phyloP scores from a whole-genome alignment of 2,329 filamentous ascomycete genomes.

The Calonectria pteridis region DNA sequence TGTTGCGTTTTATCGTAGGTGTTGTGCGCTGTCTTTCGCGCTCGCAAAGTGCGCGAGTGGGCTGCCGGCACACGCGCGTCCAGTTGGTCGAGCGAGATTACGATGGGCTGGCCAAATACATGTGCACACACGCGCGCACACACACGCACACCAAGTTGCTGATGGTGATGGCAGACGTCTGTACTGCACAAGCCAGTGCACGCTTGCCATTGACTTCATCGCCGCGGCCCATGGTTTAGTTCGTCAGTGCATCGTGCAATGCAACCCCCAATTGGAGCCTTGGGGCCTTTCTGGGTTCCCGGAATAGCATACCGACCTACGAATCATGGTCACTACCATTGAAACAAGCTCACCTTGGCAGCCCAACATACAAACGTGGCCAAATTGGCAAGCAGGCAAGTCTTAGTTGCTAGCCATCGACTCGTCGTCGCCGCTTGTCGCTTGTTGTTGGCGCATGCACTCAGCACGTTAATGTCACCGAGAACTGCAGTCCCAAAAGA shows the following conservation, averaged over 20 bases:
- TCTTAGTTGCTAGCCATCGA: not conserved
- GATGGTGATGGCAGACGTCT: not conserved
- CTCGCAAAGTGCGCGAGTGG: not conserved
- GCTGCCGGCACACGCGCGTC: not conserved
- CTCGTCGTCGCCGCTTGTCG: not conserved
- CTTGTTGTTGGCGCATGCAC: not conserved
- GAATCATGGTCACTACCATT: constrained; percentile 2
- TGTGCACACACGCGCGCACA: not conserved
- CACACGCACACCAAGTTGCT: not conserved
- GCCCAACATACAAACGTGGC: not conserved
- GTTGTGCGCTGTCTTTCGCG: not conserved
- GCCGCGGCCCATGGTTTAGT: not conserved
- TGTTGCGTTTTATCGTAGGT: not conserved
- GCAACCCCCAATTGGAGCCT: not conserved
- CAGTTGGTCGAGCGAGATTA: constrained; percentile 16
- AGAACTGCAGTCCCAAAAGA: not conserved
- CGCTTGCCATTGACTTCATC: not conserved
- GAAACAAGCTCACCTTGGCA: constrained; percentile 17
- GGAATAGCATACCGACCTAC: not conserved
- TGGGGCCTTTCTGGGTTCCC: not conserved
- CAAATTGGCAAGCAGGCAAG: not conserved
- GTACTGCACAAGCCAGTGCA: not conserved
- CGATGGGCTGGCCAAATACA: constrained; percentile 20
- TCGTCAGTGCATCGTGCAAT: not conserved
- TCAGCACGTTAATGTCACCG: not conserved